Evolutionary conservation across 2,329 filamentous ascomycete species (phyloP).

Genomic region (Fusarium avenaceum): DNA sequence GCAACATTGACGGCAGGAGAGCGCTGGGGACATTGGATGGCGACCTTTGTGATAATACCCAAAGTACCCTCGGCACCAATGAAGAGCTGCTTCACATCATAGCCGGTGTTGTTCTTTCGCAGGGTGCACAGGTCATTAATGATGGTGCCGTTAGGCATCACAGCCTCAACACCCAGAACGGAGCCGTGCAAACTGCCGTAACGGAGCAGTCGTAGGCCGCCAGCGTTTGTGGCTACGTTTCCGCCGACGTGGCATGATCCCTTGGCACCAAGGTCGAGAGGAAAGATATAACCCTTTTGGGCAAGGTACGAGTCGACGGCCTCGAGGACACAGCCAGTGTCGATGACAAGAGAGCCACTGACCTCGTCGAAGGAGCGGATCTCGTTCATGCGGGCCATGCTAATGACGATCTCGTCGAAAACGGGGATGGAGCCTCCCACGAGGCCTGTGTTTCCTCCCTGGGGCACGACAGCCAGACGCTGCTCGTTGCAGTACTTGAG

Average conservation of each 20-base stretch:
- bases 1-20: constrained; percentile 93
- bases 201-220: constrained; percentile 87
- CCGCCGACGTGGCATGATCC: constrained; percentile 97
- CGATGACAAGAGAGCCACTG: constrained; percentile 88
- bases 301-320: constrained; percentile 87
- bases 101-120: constrained; percentile 98
- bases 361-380: constrained; percentile 94
- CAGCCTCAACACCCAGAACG: constrained; percentile 92
- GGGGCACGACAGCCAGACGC: constrained; percentile 91
- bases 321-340: constrained; percentile 93
- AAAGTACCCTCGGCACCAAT: constrained; percentile 96
- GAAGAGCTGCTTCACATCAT: constrained; percentile 96
- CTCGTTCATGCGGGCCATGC: constrained; percentile 88
- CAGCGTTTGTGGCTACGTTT: constrained; percentile 96
- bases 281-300: constrained; percentile 89
- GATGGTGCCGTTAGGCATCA: constrained; percentile 92
- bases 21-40: constrained; percentile 88
- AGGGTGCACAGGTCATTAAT: constrained; percentile 89
- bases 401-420: constrained; percentile 98
- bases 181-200: constrained; percentile 96
- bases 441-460: constrained; percentile 96
- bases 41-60: constrained; percentile 91
- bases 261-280: constrained; percentile 96
- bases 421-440: constrained; percentile 97
- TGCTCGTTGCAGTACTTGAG: constrained; percentile 96